Evolutionary conservation across 2,329 filamentous ascomycete genomes (phyloP), one percentile per base, ranked within the genome.

Genomic region (Cucurbitaria berberidis): DNA sequence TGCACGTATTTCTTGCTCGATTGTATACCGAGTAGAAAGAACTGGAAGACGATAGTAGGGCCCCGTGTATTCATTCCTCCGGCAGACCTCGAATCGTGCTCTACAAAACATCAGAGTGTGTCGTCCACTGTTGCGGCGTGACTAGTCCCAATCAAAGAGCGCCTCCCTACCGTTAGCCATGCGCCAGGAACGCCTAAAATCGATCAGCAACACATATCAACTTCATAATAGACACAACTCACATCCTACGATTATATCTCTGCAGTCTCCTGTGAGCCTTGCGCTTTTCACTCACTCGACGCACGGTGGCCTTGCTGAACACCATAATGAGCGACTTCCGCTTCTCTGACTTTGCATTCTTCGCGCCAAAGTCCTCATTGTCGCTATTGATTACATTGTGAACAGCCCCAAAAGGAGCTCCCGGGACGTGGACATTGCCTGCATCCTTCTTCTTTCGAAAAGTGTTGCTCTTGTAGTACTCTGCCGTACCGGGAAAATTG

Each of bases 391-490:
- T 5, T 4, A 4, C 21, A 39, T 22, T 1, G 18, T 22, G 3
- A n/a, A n/a, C 3, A n/a, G 15, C 3, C 4, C 15, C 11, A 2
- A 11, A 21, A 3, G 19, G 13, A 6, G 13, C 19, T 22, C 29
- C 35, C 7, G 46, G 26, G 1, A 46, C 35, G 5, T 48, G 54
- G 11, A 9, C 11, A 3, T 11, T 16, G 9, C 49, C 43, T 13
- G 16, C 10, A 9, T 22, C 22, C 18, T 45, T 30, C 19, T 46
- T 55, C 26, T 52, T 43, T n/a, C 41, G 43, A 41, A 55, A 57
- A 2, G 27, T 16, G 22, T 30, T 42, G 38, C 51, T 55, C 34
- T 55, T 55, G 47, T 60, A 57, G 42, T 60, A 60, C 5, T 45
- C 53, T 26, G 48, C 45, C 24, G 51, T 50, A 5, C 57, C 51